Evolutionary conservation across 2,329 filamentous ascomycete species (phyloP).

Genomic region (Pseudophaeomoniella oleicola): DNA sequence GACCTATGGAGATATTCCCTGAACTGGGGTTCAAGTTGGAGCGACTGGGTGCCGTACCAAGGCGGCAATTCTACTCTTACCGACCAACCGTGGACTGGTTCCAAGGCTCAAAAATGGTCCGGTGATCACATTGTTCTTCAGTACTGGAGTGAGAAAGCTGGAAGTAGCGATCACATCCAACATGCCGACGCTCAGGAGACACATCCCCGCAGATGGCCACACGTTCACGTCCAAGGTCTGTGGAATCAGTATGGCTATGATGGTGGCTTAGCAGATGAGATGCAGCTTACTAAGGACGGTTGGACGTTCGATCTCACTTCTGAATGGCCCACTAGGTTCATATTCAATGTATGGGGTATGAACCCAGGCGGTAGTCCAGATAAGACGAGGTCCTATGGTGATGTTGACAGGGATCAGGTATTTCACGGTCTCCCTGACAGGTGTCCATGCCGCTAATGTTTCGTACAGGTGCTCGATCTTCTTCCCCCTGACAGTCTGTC

Average conservation of each 20-base stretch:
- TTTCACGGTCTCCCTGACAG: constrained; percentile 3
- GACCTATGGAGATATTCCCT: constrained; percentile 38
- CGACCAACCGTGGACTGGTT: constrained; percentile 32
- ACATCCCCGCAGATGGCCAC: constrained; percentile 33
- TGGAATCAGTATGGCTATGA: constrained; percentile 44
- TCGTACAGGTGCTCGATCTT: neutral
- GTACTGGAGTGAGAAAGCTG: constrained; percentile 36
- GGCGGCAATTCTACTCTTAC: constrained; percentile 25
- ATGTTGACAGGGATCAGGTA: constrained; percentile 5
- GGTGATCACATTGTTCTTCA: constrained; percentile 40
- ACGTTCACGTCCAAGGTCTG: constrained; percentile 36
- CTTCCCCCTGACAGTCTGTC: constrained; percentile 2
- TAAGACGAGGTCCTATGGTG: constrained; percentile 4
- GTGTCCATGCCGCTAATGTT: neutral
- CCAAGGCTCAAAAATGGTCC: constrained; percentile 32
- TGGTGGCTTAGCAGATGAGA: constrained; percentile 30
- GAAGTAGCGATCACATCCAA: constrained; percentile 36
- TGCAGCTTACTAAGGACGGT: constrained; percentile 16
- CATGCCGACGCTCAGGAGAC: constrained; percentile 29
- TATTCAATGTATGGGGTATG: constrained; percentile 8
- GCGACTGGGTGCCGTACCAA: constrained; percentile 34
- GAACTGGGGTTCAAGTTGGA: constrained; percentile 37
- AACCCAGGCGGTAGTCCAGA: constrained; percentile 7
- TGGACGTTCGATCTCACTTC: constrained; percentile 5
- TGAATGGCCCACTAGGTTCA: constrained; percentile 4